A percentile compares a stretch with the other conserved stretches of the same genome.
phyloP scores from a whole-genome alignment of 2,329 filamentous ascomycete species.

The Ascochyta fabae region DNA sequence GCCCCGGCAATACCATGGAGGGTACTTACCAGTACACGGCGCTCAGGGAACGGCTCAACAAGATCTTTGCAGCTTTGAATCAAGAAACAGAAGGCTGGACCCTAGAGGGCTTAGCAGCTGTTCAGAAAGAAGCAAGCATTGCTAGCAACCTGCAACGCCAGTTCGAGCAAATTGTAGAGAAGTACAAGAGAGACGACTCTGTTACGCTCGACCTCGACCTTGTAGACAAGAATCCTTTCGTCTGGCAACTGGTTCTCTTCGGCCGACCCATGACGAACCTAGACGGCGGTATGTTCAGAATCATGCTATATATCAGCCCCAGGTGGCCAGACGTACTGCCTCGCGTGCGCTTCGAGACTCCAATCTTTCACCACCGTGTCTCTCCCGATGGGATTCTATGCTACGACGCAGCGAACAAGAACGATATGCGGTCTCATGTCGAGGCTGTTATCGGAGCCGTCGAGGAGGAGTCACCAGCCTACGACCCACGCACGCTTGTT shows the following conservation, averaged over 20 bases:
- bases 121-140: conserved; percentile 72
- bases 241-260: conserved; percentile 89
- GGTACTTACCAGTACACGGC: conserved; percentile 83
- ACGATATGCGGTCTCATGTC: conserved; percentile 83
- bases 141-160: conserved; percentile 84
- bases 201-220: conserved; percentile 77
- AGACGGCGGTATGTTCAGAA: conserved; percentile 83
- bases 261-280: conserved; percentile 91
- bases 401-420: conserved; percentile 70
- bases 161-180: conserved; percentile 79
- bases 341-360: conserved; percentile 78
- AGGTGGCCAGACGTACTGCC: conserved; percentile 89
- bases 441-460: conserved; percentile 80
- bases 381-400: conserved; percentile 81
- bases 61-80: conserved; percentile 73
- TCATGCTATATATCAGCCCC: conserved; percentile 80
- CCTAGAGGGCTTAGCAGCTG: conserved; percentile 67
- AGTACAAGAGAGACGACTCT: conserved; percentile 73
- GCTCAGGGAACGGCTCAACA: conserved; percentile 71
- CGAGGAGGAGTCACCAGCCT: conserved; percentile 87
- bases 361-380: conserved; percentile 87
- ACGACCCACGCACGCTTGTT: conserved; percentile 87
- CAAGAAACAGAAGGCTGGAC: conserved; percentile 77
- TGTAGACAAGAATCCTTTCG: conserved; percentile 82
- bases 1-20: conserved; percentile 77